These are phyloP conservation scores for Dunaliella sp. DNA, from an alignment of 139 green algal genomes.

Conservation along the genomic window DNA sequence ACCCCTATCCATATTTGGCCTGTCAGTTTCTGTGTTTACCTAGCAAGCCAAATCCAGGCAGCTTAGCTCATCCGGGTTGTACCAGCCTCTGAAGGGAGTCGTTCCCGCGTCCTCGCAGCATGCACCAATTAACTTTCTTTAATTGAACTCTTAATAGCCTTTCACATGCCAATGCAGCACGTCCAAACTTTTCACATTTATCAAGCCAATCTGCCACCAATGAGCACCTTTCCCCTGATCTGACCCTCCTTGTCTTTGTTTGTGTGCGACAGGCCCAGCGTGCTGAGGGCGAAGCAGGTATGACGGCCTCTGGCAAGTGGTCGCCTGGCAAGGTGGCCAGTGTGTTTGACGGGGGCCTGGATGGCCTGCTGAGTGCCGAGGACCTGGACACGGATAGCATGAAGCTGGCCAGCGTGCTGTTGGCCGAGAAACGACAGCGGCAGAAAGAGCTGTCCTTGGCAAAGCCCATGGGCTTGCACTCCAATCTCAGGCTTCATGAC, in stretches of 20 bases:
- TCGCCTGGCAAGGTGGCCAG: not conserved
- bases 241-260: not conserved
- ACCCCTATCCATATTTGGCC: too few relatives aligned
- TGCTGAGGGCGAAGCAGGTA: constrained; percentile 8
- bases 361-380: not conserved
- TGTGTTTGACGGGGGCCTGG: not conserved
- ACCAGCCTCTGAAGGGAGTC: too few relatives aligned
- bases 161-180: too few relatives aligned
- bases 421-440: constrained; percentile 11
- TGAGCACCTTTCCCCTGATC: not conserved
- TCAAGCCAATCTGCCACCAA: not conserved
- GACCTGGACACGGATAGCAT: constrained; percentile 13
- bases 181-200: not conserved
- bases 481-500: constrained; percentile 17
- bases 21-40: too few relatives aligned
- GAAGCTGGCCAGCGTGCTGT: constrained; percentile 22
- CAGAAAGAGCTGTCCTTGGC: not conserved
- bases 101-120: too few relatives aligned
- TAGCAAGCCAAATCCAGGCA: too few relatives aligned
- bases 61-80: too few relatives aligned
- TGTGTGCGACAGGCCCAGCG: not conserved
- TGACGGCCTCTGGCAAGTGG: not conserved
- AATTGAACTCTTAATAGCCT: too few relatives aligned
- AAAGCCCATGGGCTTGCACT: constrained; percentile 24
- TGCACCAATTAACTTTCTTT: too few relatives aligned